Base-by-base conservation (phyloP, 2,329 filamentous ascomycete genomes). In the Fusarium kyushuense region DNA sequence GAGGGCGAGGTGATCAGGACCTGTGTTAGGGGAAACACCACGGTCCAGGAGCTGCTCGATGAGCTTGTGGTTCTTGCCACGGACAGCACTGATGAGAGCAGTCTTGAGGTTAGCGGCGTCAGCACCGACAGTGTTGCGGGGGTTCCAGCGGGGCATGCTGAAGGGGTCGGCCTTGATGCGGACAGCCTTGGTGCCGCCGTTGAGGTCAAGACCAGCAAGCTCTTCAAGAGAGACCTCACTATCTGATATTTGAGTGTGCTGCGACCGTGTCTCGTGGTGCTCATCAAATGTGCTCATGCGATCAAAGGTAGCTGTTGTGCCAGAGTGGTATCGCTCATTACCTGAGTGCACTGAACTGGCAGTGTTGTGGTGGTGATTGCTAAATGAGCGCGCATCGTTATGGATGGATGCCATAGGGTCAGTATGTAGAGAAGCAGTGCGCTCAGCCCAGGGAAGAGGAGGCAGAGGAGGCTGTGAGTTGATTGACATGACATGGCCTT, bases 21-120 rank as follows among this genome's bases (percentile, higher is more conserved):
- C 80, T 2, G 81, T 81, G 58, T 86, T 82, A 8, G 86, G 79
- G 19, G 85, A 80, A 13, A 86, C 85, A 42, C 87, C 87, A 8
- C 84, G 83, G 67, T 89, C 85, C 5, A 89, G 80, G 9, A 89
- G 79, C 72, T 88, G 84, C 76, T 87, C 84, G 2, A 88, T 76
- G 35, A 86, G 76, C 69, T 84, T 84, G 72, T 87, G 84, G 69
- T 89, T 88, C 70, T 81, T 84, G 35, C 80, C 79, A n/a, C 86
- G 83, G 14, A 90, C 81, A 5, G 87, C 87, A 9, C 83, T 81
- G 3, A 86, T 72, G 1, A 90, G 79, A 4, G 85, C 82, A 3
- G 79, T 75, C 71, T 79, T 83, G 68, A 85, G 77, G 51, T 81
- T 81, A 1, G 79, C 75, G 0, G 79, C 79, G 32, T 84, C 82